These are phyloP conservation scores for Gossypium longicalyx DNA, from an alignment of 345 rosid genomes.

Conservation along the genomic window DNA sequence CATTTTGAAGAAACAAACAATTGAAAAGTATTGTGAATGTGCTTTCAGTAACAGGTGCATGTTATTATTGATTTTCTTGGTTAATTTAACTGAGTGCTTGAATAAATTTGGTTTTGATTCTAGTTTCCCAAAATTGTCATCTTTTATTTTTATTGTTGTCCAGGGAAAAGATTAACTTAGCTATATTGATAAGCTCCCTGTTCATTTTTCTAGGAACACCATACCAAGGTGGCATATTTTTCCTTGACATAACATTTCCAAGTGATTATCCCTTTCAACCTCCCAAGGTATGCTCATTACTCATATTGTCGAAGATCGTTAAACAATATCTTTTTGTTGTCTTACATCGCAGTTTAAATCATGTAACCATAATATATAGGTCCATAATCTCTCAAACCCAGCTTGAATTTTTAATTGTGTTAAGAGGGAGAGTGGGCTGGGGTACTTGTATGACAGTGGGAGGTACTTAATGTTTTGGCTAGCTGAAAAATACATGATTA, in stretches of 20 bases:
- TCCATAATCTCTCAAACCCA: neutral
- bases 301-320: neutral
- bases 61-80: neutral
- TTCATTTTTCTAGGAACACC: constrained; percentile 57
- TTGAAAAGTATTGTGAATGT: constrained; percentile 3
- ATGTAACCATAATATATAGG: no score
- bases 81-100: neutral
- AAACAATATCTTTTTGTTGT: neutral
- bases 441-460: neutral
- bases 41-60: neutral
- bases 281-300: constrained; percentile 54
- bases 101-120: neutral
- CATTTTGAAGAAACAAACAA: neutral
- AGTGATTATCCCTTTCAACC: constrained; percentile 88
- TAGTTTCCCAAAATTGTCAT: neutral
- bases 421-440: neutral
- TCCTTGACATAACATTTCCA: constrained; percentile 72
- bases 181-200: constrained; percentile 6
- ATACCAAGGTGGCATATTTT: constrained; percentile 81
- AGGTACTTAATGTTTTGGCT: neutral
- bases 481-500: neutral
- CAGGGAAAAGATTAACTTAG: neutral
- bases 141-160: neutral
- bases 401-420: neutral
- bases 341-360: neutral